Evolutionary conservation across 345 rosid species (phyloP).

Genomic region (Triadica sebifera): DNA sequence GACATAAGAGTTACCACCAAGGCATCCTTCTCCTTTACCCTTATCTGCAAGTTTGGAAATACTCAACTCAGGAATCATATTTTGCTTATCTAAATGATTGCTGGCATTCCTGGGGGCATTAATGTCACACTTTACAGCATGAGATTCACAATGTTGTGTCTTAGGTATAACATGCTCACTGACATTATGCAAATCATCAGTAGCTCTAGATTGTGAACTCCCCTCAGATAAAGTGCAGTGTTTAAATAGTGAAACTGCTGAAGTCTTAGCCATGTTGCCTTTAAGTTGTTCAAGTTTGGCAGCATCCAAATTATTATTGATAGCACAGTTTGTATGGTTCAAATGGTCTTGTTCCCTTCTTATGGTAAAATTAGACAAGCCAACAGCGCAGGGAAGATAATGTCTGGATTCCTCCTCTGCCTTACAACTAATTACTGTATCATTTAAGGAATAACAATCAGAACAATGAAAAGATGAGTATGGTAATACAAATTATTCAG

Average conservation of each 20-base stretch:
- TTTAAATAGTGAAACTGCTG: slow-evolving; percentile 15
- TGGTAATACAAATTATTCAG: slow-evolving; percentile 3
- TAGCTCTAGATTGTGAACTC: slow-evolving; percentile 15
- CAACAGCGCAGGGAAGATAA: slow-evolving; percentile 22
- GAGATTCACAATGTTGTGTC: slow-evolving; percentile 22
- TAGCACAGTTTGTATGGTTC: slow-evolving; percentile 19
- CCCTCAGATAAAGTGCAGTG: slow-evolving; percentile 19
- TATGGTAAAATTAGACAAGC: slow-evolving; percentile 16
- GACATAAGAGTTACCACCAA: slow-evolving; percentile 19
- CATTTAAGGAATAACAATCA: slow-evolving; percentile 25
- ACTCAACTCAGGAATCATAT: slow-evolving; percentile 23
- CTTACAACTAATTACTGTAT: slow-evolving; percentile 32
- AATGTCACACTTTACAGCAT: slow-evolving; percentile 22
- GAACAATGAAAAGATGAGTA: slow-evolving; percentile 2
- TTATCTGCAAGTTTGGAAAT: slow-evolving; percentile 29
- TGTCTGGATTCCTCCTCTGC: slow-evolving; percentile 30
- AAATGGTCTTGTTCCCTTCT: slow-evolving; percentile 29
- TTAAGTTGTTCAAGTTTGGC: slow-evolving; percentile 17
- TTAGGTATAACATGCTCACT: slow-evolving; percentile 20
- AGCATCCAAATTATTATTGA: slow-evolving; percentile 8
- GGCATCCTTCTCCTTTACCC: slow-evolving; percentile 24
- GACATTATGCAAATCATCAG: slow-evolving; percentile 11
- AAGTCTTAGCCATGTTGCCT: slow-evolving; percentile 15
- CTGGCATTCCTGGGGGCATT: slow-evolving; percentile 19
- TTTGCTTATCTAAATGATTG: slow-evolving; percentile 24